Base-by-base conservation (phyloP, 1,139 yeast genomes). In the Pichia sp. region DNA sequence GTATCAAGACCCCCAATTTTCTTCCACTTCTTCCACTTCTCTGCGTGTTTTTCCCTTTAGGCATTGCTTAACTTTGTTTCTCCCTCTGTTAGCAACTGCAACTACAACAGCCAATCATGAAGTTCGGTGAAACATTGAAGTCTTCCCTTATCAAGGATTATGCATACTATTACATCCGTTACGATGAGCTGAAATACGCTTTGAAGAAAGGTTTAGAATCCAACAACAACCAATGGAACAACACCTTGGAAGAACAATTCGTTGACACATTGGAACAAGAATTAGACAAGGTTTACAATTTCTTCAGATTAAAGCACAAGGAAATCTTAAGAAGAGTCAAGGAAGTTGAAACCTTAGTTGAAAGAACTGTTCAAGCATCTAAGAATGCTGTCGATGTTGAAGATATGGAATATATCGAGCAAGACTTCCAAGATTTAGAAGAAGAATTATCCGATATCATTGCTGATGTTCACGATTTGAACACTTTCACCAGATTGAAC, bases 391-490 rank as follows among this genome's bases (percentile, higher is more conserved):
- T 58, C 51, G 50, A 62, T 8, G 71, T 72, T 34, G 78, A 61
- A 39, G 63, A 62, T 42, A 35, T 56, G 27, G 60, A 62, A 34
- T 58, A 78, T 7, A 72, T 75, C 50, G 96, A 90, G 61, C 88
- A 86, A 64, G 96, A 88, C 62, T 93, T 90, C 61, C 94, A 89
- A 59, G 89, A 84, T 51, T 76, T 93, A 58, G 98, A 93, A 68
- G 94, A 87, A 57, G 97, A 90, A 62, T 73, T 93, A 58, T 81
- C 91, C 47, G 97, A 91, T 60, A 84, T 93, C 57, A 91, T 93
- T 67, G 97, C 98, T 28, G 98, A 91, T 69, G 97, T 93, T 41
- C 98, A 93, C 62, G 99, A 93, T 67, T 76, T 93, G 62, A 96
- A 96, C 56, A 91, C 93, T 67, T 93, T 88, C 67, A 80, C 96